Evolutionary conservation across 345 rosid genomes (phyloP).

Genomic region (Anastatica hierochuntica): DNA sequence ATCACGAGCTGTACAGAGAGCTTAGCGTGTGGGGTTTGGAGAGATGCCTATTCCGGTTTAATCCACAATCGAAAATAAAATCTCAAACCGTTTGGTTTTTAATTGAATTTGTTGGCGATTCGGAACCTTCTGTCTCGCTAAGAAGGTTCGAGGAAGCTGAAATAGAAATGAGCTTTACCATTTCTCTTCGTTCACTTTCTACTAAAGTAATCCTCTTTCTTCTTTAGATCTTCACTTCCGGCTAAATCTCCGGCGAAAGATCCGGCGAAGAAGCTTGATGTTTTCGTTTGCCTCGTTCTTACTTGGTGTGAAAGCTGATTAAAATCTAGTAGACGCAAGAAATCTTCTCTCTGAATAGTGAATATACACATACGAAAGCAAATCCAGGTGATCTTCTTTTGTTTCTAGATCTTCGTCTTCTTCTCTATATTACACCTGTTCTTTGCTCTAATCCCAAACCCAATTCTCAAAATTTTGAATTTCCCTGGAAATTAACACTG

Average conservation of each 20-base stretch:
- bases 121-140: neutral
- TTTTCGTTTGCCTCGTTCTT: constrained; percentile 6
- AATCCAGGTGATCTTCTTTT: constrained; percentile 17
- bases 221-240: constrained; percentile 5
- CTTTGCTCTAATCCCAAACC: neutral
- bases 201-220: constrained; percentile 9
- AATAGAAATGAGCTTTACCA: constrained; percentile 10
- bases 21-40: neutral
- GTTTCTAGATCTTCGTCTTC: neutral
- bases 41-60: neutral
- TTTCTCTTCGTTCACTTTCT: constrained; percentile 10
- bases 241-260: constrained; percentile 23
- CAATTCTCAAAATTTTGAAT: neutral
- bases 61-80: neutral
- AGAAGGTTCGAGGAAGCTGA: neutral
- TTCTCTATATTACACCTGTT: neutral
- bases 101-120: neutral
- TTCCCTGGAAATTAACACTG: neutral
- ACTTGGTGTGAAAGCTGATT: constrained; percentile 22
- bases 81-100: neutral
- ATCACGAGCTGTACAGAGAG: neutral
- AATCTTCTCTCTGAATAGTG: neutral
- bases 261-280: constrained; percentile 11
- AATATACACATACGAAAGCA: neutral
- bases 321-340: neutral